A percentile compares a stretch with the other conserved stretches of the same genome.
These are phyloP conservation scores for Rhizopus delemar DNA, from an alignment of 371 early-diverging fungal genomes.

Conservation along the genomic window DNA sequence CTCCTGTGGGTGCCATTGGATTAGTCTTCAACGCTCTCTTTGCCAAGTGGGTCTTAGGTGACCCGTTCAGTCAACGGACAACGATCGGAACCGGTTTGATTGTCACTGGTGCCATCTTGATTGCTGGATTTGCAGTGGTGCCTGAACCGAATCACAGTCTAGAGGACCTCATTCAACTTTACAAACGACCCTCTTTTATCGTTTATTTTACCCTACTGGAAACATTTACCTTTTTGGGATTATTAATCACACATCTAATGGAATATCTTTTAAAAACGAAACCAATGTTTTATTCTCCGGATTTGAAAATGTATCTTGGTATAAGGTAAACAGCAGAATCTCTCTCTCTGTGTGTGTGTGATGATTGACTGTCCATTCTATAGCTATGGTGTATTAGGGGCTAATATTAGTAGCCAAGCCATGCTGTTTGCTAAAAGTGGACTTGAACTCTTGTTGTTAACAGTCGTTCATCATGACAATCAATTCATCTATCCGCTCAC, in stretches of 20 bases:
- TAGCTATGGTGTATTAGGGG: conserved; percentile 73
- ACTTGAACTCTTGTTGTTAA: conserved; percentile 71
- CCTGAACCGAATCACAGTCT: conserved; percentile 76
- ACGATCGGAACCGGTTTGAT: conserved; percentile 72
- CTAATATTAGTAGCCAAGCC: conserved; percentile 78
- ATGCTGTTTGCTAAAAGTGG: conserved; percentile 84
- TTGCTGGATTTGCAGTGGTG: conserved; percentile 78
- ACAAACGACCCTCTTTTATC: conserved; percentile 73
- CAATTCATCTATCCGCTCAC: conserved; percentile 78
- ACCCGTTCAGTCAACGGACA: conserved; percentile 66
- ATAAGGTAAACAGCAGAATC: conserved; percentile 37
- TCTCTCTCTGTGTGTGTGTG: too few species aligned
- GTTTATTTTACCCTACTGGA: conserved; percentile 67
- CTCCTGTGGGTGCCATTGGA: conserved; percentile 79
- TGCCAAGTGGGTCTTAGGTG: conserved; percentile 68
- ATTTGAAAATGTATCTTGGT: conserved; percentile 44
- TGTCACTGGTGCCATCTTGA: conserved; percentile 67
- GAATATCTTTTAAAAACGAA: conserved; percentile 39
- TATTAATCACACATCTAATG: conserved; percentile 54
- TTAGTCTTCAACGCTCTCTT: conserved; percentile 81
- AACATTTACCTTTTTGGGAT: conserved; percentile 50
- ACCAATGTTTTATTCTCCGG: conserved; percentile 27
- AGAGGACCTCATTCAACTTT: conserved; percentile 71
- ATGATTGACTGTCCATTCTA: not conserved
- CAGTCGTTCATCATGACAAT: conserved; percentile 62